These are phyloP conservation scores for Penicillium salamii DNA, from an alignment of 495 filamentous ascomycete species.

Conservation along the genomic window DNA sequence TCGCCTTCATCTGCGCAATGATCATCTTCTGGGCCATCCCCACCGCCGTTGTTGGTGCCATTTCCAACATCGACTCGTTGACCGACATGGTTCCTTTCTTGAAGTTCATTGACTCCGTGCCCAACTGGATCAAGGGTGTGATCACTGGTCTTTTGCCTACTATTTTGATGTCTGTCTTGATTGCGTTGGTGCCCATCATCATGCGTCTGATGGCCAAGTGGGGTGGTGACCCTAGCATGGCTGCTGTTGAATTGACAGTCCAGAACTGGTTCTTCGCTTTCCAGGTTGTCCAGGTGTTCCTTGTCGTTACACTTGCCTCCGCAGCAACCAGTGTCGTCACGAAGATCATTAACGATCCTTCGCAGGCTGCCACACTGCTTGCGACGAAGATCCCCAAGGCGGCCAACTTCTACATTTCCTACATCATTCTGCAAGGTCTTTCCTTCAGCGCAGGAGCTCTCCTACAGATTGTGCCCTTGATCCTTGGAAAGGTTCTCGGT, in stretches of 20 bases:
- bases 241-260: conserved; percentile 77
- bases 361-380: conserved; percentile 58
- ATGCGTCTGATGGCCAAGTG: conserved; percentile 77
- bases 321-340: conserved; percentile 54
- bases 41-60: conserved; percentile 76
- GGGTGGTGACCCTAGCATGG: conserved; percentile 72
- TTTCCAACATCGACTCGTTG: conserved; percentile 81
- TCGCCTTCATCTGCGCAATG: conserved; percentile 69
- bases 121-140: conserved; percentile 68
- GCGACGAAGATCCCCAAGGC: conserved; percentile 72
- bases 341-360: conserved; percentile 64
- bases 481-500: conserved; percentile 75
- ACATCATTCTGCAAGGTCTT: conserved; percentile 91
- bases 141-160: conserved; percentile 82
- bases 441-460: conserved; percentile 74
- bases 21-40: conserved; percentile 95
- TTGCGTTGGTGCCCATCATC: conserved; percentile 85
- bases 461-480: conserved; percentile 73
- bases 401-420: conserved; percentile 93
- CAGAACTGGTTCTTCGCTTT: conserved; percentile 95
- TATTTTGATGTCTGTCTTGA: conserved; percentile 77
- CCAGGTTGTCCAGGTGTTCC: conserved; percentile 93
- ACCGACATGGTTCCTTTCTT: conserved; percentile 62
- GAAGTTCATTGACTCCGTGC: conserved; percentile 70
- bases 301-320: conserved; percentile 79